Percentiles rank a stretch among this genome's conserved stretches.
These are phyloP conservation scores for Pseudogymnoascus sp. DNA, from an alignment of 2,329 filamentous ascomycete species.

Conservation along the genomic window DNA sequence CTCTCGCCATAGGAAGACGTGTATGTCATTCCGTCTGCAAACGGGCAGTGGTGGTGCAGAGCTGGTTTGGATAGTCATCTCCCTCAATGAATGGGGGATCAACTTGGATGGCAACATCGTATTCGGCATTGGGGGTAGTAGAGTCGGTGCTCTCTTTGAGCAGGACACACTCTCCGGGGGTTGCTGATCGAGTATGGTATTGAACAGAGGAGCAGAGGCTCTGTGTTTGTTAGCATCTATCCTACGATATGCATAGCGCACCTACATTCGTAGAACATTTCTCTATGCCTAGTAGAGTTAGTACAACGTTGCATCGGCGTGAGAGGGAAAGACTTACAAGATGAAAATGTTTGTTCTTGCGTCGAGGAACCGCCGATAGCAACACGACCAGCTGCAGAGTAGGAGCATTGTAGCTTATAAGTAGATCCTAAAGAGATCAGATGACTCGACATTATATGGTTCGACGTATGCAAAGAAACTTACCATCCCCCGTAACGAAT, in stretches of 20 bases:
- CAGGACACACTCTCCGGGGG: neutral
- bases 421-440: neutral
- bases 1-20: slow-evolving; percentile 11
- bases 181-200: neutral
- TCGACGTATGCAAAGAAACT: neutral
- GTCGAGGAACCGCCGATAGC: neutral
- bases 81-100: slow-evolving; percentile 12
- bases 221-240: neutral
- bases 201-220: neutral
- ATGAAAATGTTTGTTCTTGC: neutral
- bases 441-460: neutral
- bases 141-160: neutral
- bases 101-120: slow-evolving; percentile 12
- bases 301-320: neutral
- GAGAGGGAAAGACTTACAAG: neutral
- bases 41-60: slow-evolving; percentile 13
- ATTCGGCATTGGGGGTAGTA: neutral
- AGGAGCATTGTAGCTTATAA: neutral
- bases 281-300: neutral
- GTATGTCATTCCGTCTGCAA: slow-evolving; percentile 12
- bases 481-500: neutral
- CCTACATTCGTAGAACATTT: slow-evolving; percentile 11
- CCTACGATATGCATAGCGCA: neutral
- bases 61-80: slow-evolving; percentile 11
- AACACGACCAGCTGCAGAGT: neutral